Conservation (phyloP, 2,329 filamentous ascomycete species). For the Ampelomyces quisqualis region DNA sequence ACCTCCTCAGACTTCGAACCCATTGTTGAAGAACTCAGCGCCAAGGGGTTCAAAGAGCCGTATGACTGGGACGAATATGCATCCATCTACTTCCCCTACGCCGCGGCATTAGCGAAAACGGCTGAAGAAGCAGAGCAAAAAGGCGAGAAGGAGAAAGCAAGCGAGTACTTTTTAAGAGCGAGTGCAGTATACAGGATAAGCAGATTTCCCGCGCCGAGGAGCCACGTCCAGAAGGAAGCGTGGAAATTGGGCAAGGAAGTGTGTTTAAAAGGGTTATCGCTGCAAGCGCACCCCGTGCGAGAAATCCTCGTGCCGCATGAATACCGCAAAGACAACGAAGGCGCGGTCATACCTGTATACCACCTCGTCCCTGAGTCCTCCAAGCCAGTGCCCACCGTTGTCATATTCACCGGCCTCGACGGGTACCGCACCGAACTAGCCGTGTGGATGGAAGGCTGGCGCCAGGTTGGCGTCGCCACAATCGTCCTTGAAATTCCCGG, state of each 20-base stretch:
- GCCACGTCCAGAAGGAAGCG: slow-evolving; percentile 57
- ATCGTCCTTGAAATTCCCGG: slow-evolving; percentile 59
- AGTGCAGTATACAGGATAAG: slow-evolving; percentile 69
- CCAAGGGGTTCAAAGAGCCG: slow-evolving; percentile 64
- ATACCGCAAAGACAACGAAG: slow-evolving; percentile 54
- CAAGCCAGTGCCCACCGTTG: slow-evolving; percentile 53
- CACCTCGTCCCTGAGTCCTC: slow-evolving; percentile 59
- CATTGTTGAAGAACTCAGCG: slow-evolving; percentile 64
- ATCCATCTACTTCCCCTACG: slow-evolving; percentile 59
- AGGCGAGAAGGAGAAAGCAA: slow-evolving; percentile 56
- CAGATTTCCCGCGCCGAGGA: slow-evolving; percentile 62
- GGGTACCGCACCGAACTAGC: slow-evolving; percentile 60
- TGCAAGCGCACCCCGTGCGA: slow-evolving; percentile 55
- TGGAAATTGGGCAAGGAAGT: slow-evolving; percentile 66
- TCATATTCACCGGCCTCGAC: slow-evolving; percentile 61
- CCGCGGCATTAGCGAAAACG: slow-evolving; percentile 56
- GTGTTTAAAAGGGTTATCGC: slow-evolving; percentile 57
- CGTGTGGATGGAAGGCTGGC: slow-evolving; percentile 55
- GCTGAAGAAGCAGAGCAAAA: slow-evolving; percentile 55
- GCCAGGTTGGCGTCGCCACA: slow-evolving; percentile 51
- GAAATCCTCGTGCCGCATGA: slow-evolving; percentile 64
- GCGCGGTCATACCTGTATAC: slow-evolving; percentile 62
- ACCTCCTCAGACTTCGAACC: slow-evolving; percentile 67
- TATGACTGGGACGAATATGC: slow-evolving; percentile 66
- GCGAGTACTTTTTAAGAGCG: slow-evolving; percentile 59